Conservation (phyloP, 495 filamentous ascomycete genomes). For the Viridothelium virens region DNA sequence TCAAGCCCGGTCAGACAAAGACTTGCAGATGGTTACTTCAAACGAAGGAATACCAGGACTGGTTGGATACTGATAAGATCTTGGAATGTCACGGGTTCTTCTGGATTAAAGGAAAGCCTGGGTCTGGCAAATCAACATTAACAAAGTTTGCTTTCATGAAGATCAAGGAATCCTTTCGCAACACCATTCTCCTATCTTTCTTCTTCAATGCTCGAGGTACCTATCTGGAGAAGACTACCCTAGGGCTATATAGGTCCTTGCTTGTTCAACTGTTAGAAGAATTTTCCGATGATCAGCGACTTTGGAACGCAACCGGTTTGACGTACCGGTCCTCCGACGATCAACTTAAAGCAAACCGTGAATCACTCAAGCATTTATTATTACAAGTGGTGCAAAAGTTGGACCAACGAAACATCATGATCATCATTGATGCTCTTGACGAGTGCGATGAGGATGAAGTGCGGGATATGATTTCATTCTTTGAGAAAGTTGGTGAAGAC, state of each 20-base stretch:
- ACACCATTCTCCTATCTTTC: conserved; percentile 27
- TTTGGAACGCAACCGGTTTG: conserved; percentile 3
- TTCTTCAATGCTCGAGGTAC: conserved; percentile 39
- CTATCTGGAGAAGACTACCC: conserved; percentile 28
- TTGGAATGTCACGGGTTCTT: background rate
- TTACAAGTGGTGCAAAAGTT: conserved; percentile 22
- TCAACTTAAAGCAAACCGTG: background rate
- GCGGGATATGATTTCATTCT: conserved; percentile 22
- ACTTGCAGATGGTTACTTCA: too few species aligned
- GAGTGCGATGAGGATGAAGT: conserved; percentile 30
- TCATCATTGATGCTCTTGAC: conserved; percentile 40
- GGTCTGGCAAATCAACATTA: conserved; percentile 28
- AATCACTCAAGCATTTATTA: conserved; percentile 4
- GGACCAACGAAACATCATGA: conserved; percentile 19
- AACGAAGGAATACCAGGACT: too few species aligned
- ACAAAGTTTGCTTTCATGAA: conserved; percentile 21
- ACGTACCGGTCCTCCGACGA: background rate
- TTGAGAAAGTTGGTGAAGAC: conserved; percentile 18
- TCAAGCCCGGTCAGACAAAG: too few species aligned
- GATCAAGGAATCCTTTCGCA: background rate
- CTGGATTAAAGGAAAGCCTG: conserved; percentile 30
- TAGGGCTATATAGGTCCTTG: conserved; percentile 33
- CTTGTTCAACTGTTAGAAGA: conserved; percentile 32
- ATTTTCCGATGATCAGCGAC: conserved; percentile 12
- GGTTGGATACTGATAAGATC: too few species aligned